A percentile compares a stretch with the other conserved stretches of the same genome.
Evolutionary conservation across 2,329 filamentous ascomycete genomes (phyloP).

Genomic region (Lecanosticta acicola): DNA sequence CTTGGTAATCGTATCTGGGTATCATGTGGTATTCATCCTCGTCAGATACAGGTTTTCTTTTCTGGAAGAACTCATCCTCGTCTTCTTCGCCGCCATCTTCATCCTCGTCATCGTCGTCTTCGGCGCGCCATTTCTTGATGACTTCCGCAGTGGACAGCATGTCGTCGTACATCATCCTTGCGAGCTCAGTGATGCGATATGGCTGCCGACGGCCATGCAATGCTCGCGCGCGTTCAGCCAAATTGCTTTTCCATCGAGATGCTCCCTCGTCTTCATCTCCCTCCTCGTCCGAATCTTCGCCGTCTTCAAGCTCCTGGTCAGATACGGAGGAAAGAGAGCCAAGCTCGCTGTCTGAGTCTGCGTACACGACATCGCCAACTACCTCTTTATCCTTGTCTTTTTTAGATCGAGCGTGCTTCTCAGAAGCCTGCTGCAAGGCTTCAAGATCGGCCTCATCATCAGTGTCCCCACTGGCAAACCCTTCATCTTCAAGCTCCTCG

Average conservation of each 20-base stretch:
- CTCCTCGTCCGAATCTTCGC: constrained; percentile 47
- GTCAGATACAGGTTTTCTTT: constrained; percentile 46
- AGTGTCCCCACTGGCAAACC: constrained; percentile 43
- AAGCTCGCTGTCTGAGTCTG: constrained; percentile 93
- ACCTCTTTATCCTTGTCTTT: constrained; percentile 44
- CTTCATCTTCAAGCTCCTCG: constrained; percentile 47
- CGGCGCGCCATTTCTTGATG: constrained; percentile 72
- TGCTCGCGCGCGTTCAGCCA: constrained; percentile 66
- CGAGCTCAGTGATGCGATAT: constrained; percentile 76
- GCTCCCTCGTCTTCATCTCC: constrained; percentile 66
- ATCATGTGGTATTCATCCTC: constrained; percentile 68
- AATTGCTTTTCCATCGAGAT: constrained; percentile 81
- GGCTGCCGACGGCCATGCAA: constrained; percentile 64
- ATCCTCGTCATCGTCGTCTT: constrained; percentile 49
- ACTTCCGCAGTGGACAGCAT: constrained; percentile 70
- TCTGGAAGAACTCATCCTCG: constrained; percentile 60
- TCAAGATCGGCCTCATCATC: constrained; percentile 52
- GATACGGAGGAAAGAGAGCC: constrained; percentile 71
- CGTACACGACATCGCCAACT: constrained; percentile 76
- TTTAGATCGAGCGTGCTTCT: constrained; percentile 46
- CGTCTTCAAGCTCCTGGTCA: constrained; percentile 50
- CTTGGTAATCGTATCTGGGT: constrained; percentile 72
- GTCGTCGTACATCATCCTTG: constrained; percentile 82
- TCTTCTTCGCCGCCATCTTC: constrained; percentile 56
- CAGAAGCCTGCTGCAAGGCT: constrained; percentile 39